phyloP scores from a whole-genome alignment of 2,329 filamentous ascomycete species.

The Pyrenochaeta sp. region DNA sequence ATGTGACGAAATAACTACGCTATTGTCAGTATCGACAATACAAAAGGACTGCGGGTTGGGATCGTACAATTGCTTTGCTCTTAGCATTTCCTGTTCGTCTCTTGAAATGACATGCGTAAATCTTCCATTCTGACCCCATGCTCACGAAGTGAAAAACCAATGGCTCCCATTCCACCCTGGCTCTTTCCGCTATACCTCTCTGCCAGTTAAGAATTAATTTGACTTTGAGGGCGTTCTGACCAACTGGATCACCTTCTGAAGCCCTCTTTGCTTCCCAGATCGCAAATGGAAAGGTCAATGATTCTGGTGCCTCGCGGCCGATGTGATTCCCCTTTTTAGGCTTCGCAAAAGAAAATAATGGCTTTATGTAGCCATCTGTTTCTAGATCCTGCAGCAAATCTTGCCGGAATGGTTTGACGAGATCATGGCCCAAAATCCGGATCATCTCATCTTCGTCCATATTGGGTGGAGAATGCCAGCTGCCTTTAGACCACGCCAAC shows the following conservation, averaged over 20 bases:
- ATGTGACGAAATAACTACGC: background rate
- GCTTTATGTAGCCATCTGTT: background rate
- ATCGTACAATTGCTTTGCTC: no score
- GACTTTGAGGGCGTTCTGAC: background rate
- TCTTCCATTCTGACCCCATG: background rate
- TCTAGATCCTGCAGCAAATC: background rate
- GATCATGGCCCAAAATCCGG: background rate
- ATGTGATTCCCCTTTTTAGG: background rate
- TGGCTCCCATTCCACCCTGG: background rate
- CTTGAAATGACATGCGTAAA: background rate
- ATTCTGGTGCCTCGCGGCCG: background rate
- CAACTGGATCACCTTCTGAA: background rate
- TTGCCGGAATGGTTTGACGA: background rate
- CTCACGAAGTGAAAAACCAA: background rate
- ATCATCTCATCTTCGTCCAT: background rate
- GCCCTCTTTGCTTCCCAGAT: conserved; percentile 1
- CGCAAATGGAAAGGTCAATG: background rate
- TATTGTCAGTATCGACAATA: no score
- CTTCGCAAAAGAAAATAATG: background rate
- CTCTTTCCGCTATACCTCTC: background rate
- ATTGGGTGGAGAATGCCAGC: background rate
- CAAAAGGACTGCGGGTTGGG: no score
- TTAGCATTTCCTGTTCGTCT: background rate
- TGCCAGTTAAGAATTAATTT: background rate
- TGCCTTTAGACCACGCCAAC: background rate